Evolutionary conservation across 1,284 basidiomycete genomes (phyloP).

Genomic region (Malassezia arunalokei): DNA sequence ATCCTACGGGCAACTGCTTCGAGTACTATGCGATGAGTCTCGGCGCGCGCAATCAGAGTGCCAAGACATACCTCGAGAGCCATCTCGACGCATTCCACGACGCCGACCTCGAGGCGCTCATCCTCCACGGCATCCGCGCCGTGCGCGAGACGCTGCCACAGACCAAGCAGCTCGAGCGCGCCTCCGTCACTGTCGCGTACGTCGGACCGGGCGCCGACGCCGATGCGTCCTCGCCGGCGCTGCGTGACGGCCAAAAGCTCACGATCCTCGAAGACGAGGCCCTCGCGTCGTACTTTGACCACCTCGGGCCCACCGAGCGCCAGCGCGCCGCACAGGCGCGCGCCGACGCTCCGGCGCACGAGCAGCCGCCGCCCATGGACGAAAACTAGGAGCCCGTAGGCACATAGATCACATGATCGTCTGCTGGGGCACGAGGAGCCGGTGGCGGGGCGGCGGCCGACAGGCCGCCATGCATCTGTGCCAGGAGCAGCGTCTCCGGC

Average conservation of each 20-base stretch:
- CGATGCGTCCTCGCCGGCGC: constrained; percentile 22
- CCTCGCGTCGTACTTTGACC: constrained; percentile 30
- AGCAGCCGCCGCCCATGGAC: background rate
- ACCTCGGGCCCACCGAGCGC: constrained; percentile 8
- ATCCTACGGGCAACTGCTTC: constrained; percentile 89
- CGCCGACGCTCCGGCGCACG: background rate
- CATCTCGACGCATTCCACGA: constrained; percentile 67
- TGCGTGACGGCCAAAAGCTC: constrained; percentile 35
- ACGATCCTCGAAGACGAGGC: constrained; percentile 38
- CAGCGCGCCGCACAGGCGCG: constrained; percentile 6
- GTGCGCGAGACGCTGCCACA: constrained; percentile 43
- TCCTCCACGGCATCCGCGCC: constrained; percentile 39
- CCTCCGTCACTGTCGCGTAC: constrained; percentile 35
- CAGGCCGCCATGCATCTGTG: no score
- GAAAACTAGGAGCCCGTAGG: background rate
- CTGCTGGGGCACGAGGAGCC: no score
- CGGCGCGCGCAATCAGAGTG: constrained; percentile 89
- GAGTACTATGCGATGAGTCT: constrained; percentile 99
- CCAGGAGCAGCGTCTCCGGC: no score
- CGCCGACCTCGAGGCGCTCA: constrained; percentile 26
- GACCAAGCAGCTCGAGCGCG: constrained; percentile 42
- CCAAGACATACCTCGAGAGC: constrained; percentile 95
- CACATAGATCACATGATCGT: no score
- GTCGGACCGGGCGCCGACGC: constrained; percentile 43
- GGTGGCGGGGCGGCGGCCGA: no score